These are phyloP conservation scores for Ustilago bromivora DNA, from an alignment of 1,284 basidiomycete genomes.

Conservation along the genomic window DNA sequence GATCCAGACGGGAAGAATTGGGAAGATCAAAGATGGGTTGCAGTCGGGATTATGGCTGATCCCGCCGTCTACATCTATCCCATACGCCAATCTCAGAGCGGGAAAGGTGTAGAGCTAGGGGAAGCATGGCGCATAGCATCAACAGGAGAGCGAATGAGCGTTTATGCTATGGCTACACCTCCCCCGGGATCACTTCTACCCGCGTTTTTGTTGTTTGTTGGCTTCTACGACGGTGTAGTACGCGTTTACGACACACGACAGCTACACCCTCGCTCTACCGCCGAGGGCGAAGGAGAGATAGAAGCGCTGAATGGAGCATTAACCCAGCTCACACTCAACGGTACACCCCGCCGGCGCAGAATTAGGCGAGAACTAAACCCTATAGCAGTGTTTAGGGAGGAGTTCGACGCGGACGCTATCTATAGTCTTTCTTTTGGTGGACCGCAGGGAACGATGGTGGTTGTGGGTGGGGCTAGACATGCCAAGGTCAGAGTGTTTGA, in stretches of 20 bases:
- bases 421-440: conserved; percentile 47
- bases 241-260: conserved; percentile 49
- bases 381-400: conserved; percentile 23
- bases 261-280: not conserved
- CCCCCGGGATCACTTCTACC: conserved; percentile 20
- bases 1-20: not conserved
- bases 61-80: conserved; percentile 39
- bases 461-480: conserved; percentile 32
- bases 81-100: not conserved
- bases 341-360: not conserved
- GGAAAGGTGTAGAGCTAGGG: not conserved
- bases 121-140: conserved; percentile 27
- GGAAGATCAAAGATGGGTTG: conserved; percentile 13
- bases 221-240: conserved; percentile 48
- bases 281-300: not conserved
- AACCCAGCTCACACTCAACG: not conserved
- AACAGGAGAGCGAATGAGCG: conserved; percentile 16
- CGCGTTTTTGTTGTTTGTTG: conserved; percentile 42
- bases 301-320: conserved; percentile 1
- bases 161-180: conserved; percentile 36
- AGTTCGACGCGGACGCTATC: conserved; percentile 34
- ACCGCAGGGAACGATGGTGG: conserved; percentile 5
- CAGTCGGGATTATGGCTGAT: conserved; percentile 31
- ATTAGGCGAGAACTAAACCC: conserved; percentile 17
- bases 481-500: conserved; percentile 36